These are phyloP conservation scores for Suillus hirtellus DNA, from an alignment of 768 basidiomycete species.

Conservation along the genomic window DNA sequence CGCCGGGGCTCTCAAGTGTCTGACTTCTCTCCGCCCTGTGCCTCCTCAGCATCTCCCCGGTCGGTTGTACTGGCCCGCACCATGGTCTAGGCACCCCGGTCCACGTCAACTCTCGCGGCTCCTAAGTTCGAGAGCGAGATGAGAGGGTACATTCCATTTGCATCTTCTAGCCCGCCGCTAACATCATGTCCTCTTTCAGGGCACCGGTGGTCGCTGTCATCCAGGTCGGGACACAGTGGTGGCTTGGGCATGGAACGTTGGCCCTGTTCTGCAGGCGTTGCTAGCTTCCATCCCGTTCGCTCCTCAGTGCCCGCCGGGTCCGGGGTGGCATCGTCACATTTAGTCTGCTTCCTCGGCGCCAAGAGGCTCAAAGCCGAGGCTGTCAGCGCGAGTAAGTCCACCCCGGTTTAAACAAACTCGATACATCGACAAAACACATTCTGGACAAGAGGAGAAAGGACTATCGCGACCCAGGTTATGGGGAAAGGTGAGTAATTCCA, in stretches of 20 bases:
- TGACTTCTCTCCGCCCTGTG: neutral
- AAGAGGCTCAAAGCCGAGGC: neutral
- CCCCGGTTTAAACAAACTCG: neutral
- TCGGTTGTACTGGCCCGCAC: neutral
- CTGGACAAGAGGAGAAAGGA: neutral
- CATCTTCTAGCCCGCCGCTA: neutral
- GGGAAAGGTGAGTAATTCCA: neutral
- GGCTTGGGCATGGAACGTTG: too few species aligned
- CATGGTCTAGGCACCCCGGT: neutral
- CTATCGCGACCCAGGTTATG: neutral
- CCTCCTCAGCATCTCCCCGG: neutral
- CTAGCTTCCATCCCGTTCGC: neutral
- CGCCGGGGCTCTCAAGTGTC: neutral
- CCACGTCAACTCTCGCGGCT: neutral
- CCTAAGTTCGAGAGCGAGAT: neutral
- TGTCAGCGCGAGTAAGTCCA: neutral
- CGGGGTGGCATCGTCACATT: neutral
- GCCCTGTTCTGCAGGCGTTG: neutral
- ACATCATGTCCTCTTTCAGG: neutral
- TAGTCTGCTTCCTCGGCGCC: neutral
- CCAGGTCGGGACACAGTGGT: too few species aligned
- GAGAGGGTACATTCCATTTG: neutral
- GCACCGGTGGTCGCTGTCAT: too few species aligned
- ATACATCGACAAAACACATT: neutral
- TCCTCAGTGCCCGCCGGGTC: neutral